These are phyloP conservation scores for Knoxdaviesia capensis DNA, from an alignment of 2,329 filamentous ascomycete genomes.

Conservation along the genomic window DNA sequence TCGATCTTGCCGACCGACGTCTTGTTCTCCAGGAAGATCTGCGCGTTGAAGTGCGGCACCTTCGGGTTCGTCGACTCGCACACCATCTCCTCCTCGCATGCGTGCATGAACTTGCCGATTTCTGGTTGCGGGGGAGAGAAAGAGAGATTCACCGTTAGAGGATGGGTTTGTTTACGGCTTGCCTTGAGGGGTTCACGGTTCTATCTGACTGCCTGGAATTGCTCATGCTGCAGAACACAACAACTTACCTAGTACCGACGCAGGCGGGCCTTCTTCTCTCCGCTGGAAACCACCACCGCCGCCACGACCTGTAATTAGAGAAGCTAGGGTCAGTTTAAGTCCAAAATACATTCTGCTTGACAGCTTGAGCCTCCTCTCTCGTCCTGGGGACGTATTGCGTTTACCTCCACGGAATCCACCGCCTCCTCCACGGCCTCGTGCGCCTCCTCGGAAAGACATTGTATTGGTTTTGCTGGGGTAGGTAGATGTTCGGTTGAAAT, in stretches of 20 bases:
- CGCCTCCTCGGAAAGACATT: conserved; percentile 20
- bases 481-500: neutral
- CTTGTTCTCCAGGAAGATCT: conserved; percentile 99
- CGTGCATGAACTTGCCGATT: conserved; percentile 87
- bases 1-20: conserved; percentile 90
- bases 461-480: conserved; percentile 3
- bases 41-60: conserved; percentile 97
- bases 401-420: conserved; percentile 13
- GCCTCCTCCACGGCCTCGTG: conserved; percentile 14
- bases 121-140: conserved; percentile 25
- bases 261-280: conserved; percentile 18
- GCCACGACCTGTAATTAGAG: conserved; percentile 3
- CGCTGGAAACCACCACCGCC: conserved; percentile 18
- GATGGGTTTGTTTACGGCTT: neutral
- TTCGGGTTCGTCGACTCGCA: conserved; percentile 91
- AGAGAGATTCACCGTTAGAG: conserved; percentile 3
- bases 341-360: no score
- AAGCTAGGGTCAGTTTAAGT: no score
- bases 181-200: no score
- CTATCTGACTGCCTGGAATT: no score
- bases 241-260: conserved; percentile 15
- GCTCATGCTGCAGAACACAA: no score
- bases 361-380: neutral
- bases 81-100: conserved; percentile 93
- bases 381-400: neutral